phyloP scores from a whole-genome alignment of 108 stramenopile genomes.

The Hondaea fermentalgiana region DNA sequence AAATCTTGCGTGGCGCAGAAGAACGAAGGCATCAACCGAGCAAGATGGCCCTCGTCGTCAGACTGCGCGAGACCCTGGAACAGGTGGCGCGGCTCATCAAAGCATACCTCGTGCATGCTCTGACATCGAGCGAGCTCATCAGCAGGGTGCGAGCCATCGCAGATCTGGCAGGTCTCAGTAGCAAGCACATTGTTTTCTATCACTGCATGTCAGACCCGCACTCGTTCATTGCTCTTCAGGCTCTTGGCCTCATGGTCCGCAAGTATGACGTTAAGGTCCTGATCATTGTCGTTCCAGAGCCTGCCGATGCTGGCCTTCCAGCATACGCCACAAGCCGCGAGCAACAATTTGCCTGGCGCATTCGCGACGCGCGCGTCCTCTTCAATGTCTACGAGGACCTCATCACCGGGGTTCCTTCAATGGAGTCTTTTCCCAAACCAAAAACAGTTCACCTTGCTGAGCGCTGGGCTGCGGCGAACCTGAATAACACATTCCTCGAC shows the following conservation, averaged over 20 bases:
- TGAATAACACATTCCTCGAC: not conserved
- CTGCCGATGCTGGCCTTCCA: not conserved
- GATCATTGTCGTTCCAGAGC: not conserved
- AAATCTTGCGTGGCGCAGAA: too few relatives aligned
- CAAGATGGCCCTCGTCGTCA: too few relatives aligned
- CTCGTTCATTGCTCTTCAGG: not conserved
- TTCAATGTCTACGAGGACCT: not conserved
- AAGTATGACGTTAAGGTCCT: not conserved
- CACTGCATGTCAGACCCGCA: not conserved
- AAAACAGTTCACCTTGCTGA: not conserved
- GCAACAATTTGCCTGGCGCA: not conserved
- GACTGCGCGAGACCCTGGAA: too few relatives aligned
- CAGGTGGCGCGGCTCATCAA: not conserved
- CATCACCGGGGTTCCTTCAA: not conserved
- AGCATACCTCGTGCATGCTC: not conserved
- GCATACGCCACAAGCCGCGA: not conserved
- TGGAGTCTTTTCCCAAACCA: not conserved
- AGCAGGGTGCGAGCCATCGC: not conserved
- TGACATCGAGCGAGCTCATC: not conserved
- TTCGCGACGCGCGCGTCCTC: not conserved
- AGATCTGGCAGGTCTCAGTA: not conserved
- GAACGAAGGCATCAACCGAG: too few relatives aligned
- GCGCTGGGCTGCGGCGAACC: not conserved
- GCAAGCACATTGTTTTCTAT: not conserved
- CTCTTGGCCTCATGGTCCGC: not conserved